Evolutionary conservation across 495 filamentous ascomycete species (phyloP), one percentile per base, ranked within the genome.

Genomic region (Tricharina praecox): DNA sequence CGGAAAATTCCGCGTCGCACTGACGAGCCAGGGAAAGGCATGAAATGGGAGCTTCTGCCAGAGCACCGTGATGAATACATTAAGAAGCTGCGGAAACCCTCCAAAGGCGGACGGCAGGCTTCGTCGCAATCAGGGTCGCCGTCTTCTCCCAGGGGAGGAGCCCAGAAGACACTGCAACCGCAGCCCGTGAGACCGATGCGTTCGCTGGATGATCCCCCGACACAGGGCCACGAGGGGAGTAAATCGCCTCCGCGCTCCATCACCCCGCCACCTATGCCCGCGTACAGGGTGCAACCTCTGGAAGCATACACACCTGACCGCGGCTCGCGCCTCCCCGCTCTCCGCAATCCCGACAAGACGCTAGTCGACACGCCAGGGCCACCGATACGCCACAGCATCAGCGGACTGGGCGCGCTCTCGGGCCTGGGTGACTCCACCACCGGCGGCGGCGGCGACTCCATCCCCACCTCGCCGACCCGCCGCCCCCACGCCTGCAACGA

Each of bases 21-120:
- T 0, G 83, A 97, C 55, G 92, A 97, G 59, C 90, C 90, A 1
- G 90, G 90, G 2, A 97, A 97, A 66, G 90, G 90, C 20, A 94
- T 94, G 87, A 94, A 95, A 60, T 97, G 90, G 90, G 77, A 81
- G 63, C 81, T 97, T 58, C 77, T 82, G 1, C 73, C 77, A 0
- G 82, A 86, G 44, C 67, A 77, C 34, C 78, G 81, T 23, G 81
- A 93, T 4, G 84, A 92, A 39, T 79, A 77, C 46, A 67, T 77
- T 50, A 77, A 75, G 63, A 78, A 77, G 44, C 54, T 61, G 8
- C 50, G 52, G 32, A 57, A 50, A 16, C 48, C 54, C 3, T 45
- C 52, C 0, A 59, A 60, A 25, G 38, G 36, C 49, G 52, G 53
- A 18, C 53, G 56, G 2, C 49, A 48, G 15, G 35, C 47, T 18